Percentiles rank a stretch among this genome's conserved stretches.
These are phyloP conservation scores for Teratosphaeria epicoccoides DNA, from an alignment of 2,329 filamentous ascomycete genomes.

Conservation along the genomic window DNA sequence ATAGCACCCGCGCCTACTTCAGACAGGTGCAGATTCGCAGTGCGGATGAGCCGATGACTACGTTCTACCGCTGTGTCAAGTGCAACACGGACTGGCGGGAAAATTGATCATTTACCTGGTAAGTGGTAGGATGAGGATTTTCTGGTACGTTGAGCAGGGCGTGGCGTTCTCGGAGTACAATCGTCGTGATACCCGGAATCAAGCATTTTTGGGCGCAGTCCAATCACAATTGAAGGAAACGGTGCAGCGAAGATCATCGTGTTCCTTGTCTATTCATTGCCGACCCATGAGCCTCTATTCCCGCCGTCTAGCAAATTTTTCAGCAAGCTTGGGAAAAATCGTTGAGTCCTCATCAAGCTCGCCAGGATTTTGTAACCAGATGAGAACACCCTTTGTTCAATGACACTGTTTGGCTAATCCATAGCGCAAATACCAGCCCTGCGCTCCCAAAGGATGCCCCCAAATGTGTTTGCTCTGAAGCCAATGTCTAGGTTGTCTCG, in stretches of 20 bases:
- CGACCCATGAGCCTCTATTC: background rate
- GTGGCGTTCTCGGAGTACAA: background rate
- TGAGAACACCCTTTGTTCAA: background rate
- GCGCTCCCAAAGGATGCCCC: background rate
- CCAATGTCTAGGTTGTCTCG: background rate
- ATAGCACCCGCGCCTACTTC: slow-evolving; percentile 78
- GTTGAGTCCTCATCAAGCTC: background rate
- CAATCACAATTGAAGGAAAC: background rate
- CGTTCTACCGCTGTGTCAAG: slow-evolving; percentile 62
- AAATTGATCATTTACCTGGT: slow-evolving; percentile 17
- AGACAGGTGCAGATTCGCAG: slow-evolving; percentile 96
- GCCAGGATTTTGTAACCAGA: background rate
- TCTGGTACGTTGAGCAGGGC: background rate
- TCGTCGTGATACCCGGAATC: background rate
- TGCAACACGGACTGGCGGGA: slow-evolving; percentile 38
- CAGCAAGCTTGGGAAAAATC: too few species aligned
- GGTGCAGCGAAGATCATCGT: background rate
- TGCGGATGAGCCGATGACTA: slow-evolving; percentile 97
- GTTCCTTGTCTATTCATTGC: background rate
- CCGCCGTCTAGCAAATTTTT: too few species aligned
- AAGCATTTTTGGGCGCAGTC: background rate
- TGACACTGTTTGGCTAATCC: background rate
- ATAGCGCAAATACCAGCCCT: slow-evolving; percentile 3
- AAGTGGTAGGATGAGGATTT: background rate
- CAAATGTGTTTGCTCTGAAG: background rate